These are phyloP conservation scores for Penicillium ochrochloron DNA, from an alignment of 495 filamentous ascomycete species.

Conservation along the genomic window DNA sequence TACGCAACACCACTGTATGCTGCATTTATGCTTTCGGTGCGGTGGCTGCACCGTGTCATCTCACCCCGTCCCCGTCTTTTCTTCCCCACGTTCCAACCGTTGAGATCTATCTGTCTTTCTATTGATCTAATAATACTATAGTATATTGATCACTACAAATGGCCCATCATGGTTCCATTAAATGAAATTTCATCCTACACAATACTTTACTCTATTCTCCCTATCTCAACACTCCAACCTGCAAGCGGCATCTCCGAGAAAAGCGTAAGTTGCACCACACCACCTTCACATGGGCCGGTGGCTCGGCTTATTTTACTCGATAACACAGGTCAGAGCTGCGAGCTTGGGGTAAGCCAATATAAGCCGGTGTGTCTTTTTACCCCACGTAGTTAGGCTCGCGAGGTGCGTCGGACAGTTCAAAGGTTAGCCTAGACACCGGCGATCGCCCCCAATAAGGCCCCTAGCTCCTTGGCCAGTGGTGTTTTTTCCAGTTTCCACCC, in stretches of 20 bases:
- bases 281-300: slow-evolving; percentile 3
- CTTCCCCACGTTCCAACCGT: not conserved
- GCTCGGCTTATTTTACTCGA: slow-evolving; percentile 4
- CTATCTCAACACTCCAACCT: not conserved
- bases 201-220: not conserved
- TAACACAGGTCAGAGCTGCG: not conserved
- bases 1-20: not conserved
- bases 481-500: not conserved
- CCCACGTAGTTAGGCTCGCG: slow-evolving; percentile 9
- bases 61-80: not conserved
- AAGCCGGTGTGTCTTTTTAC: not conserved
- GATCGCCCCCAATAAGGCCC: slow-evolving; percentile 6
- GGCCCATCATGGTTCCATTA: not conserved
- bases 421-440: not conserved
- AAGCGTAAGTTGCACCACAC: not conserved
- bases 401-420: slow-evolving; percentile 6
- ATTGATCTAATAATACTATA: not conserved
- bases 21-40: not conserved
- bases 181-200: too few relatives aligned
- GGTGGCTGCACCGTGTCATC: not conserved
- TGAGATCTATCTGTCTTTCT: not conserved
- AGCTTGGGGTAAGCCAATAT: not conserved
- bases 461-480: not conserved
- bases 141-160: not conserved
- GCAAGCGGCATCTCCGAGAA: not conserved